Evolutionary conservation across 1,139 yeast genomes (phyloP), one percentile per base, ranked within the genome.

Genomic region (Suhomyces yuchorum): DNA sequence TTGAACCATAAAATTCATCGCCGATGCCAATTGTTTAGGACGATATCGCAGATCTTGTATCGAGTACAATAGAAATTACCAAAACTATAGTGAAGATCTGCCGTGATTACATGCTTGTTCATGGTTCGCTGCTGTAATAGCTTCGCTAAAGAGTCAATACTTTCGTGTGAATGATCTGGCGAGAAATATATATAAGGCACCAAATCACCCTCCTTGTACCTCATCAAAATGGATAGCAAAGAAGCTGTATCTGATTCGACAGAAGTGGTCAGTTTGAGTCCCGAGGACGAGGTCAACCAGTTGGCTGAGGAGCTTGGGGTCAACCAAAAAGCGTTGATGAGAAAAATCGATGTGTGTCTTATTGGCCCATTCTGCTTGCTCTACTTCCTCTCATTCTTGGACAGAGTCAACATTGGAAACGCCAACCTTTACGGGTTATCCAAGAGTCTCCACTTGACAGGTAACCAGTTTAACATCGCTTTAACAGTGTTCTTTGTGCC

Each of bases 401-500:
- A 85, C 61, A 73, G 91, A 60, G 89, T 85, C 44, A 86, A 85
- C 61, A 84, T 86, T 49, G 82, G 89, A 33, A 86, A 86, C 60
- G 93, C 93, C 19, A 81, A 80, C 52, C 75, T 84, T 49, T 84
- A 85, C 54, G 91, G 91, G 8, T 69, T 86, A 66, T 68, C 76
- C 23, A 63, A 60, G 4, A 85, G 81, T 44, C 67, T 85, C 43
- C 57, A 68, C 19, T 70, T 86, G 49, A 64, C 67, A 1, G 85
- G 87, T 3, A 73, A 75, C 56, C 86, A 85, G 61, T 86, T 78
- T 68, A 83, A 84, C 58, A 75, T 74, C 37, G 82, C 87, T 1
- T 70, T 81, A 57, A 83, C 89, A 12, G 77, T 86, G 8, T 87
- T 87, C 63, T 87, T 85, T 58, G 85, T 85, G 15, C 91, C 91